These are phyloP conservation scores for Globisporangium paddicum DNA, from an alignment of 352 stramenopile species.

Conservation along the genomic window DNA sequence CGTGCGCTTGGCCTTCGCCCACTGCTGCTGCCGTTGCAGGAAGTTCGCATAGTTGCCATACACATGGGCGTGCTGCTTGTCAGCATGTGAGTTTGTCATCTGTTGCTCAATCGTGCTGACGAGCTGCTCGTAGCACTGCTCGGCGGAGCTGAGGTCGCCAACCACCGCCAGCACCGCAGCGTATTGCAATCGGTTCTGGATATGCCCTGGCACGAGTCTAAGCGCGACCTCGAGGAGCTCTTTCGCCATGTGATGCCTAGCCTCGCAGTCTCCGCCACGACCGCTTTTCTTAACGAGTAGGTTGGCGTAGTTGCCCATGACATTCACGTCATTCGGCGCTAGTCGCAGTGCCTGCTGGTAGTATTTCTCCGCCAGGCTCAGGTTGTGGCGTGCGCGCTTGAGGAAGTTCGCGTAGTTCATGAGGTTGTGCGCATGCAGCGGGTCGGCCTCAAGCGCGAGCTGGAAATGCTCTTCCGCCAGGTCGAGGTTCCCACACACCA, in stretches of 20 bases:
- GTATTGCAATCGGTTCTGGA: slow-evolving; percentile 18
- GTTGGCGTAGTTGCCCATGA: slow-evolving; percentile 28
- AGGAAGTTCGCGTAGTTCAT: slow-evolving; percentile 33
- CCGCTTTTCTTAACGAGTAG: slow-evolving; percentile 16
- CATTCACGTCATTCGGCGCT: slow-evolving; percentile 17
- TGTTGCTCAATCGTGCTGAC: slow-evolving; percentile 3
- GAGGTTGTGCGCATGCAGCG: slow-evolving; percentile 17
- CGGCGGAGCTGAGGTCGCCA: background rate
- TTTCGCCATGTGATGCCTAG: background rate
- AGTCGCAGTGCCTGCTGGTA: slow-evolving; percentile 23
- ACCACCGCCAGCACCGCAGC: slow-evolving; percentile 12
- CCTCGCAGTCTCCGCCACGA: background rate
- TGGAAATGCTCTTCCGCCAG: slow-evolving; percentile 20
- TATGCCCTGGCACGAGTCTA: slow-evolving; percentile 12
- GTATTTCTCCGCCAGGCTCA: slow-evolving; percentile 20
- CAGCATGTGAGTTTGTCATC: background rate
- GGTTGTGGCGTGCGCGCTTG: slow-evolving; percentile 16
- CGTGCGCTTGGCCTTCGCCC: slow-evolving; percentile 12
- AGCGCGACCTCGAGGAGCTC: slow-evolving; percentile 22
- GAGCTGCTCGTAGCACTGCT: slow-evolving; percentile 12
- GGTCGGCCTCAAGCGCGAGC: slow-evolving; percentile 20
- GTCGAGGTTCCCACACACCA: slow-evolving; percentile 14
- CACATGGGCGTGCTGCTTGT: slow-evolving; percentile 13
- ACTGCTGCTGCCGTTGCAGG: background rate
- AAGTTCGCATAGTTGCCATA: slow-evolving; percentile 23